Evolutionary conservation across 306 rosid genomes (phyloP), one percentile per base, ranked within the genome.

Genomic region (Crotalaria pallida): DNA sequence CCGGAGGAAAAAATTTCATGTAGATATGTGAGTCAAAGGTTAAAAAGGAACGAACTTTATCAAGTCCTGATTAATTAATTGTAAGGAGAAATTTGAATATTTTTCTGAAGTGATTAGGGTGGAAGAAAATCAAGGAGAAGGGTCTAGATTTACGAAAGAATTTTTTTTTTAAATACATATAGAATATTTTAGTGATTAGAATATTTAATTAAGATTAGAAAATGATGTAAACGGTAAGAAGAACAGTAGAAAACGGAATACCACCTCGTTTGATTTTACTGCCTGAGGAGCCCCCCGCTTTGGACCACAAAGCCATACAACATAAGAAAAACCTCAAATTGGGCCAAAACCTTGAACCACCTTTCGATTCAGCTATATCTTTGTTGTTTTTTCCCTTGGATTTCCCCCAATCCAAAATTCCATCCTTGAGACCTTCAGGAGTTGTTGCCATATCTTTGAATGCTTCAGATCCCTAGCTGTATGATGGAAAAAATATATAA

Each of bases 241-340:
- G 3, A 47, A 31, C 18, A 10, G 18, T 13, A 40, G 23, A 75
- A 65, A 1, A 40, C 7, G 19, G 49, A 56, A 71, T 78, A 85
- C 84, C 84, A 68, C 69, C 51, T 10, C 34, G 52, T 1, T 65
- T 65, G 41, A 65, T 67, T 12, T 61, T 60, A 15, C 72, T 77
- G 68, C 29, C 57, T 0, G 58, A 2, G 52, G 84, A 78, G 64
- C 21, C 66, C 21, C 78, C 77, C 15, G 21, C 47, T 44, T 69
- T 80, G 65, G 77, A 44, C 56, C 50, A 53, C 10, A 80, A 62
- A 71, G 72, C 57, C 55, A 81, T 24, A 74, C 96, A 90, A 44
- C 77, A 58, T 18, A 87, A 78, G 4, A 86, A 73, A 44, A 62
- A 34, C 44, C 66, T 74, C 12, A 86, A 19, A 53, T 79, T 85